Percentiles rank a stretch among this genome's conserved stretches.
These are phyloP conservation scores for Paramecium primaurelia DNA, from an alignment of 73 alveolate species.

Conservation along the genomic window DNA sequence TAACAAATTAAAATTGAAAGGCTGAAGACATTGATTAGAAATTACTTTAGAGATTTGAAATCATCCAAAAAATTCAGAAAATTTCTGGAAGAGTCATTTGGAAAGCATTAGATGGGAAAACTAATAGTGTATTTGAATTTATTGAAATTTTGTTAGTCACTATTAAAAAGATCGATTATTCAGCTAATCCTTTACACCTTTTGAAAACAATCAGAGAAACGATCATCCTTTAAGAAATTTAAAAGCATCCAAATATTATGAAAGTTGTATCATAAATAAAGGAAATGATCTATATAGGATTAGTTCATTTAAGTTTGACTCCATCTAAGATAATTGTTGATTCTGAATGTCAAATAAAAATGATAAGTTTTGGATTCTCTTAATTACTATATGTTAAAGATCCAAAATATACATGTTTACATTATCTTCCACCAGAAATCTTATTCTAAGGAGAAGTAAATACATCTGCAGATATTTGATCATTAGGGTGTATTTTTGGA, in stretches of 20 bases:
- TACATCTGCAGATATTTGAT: neutral
- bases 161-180: neutral
- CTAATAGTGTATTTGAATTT: neutral
- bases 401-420: neutral
- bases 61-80: neutral
- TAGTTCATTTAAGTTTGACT: constrained; percentile 9
- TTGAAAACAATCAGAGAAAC: constrained; percentile 21
- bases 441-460: neutral
- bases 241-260: neutral
- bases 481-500: constrained; percentile 39
- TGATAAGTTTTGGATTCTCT: constrained; percentile 15
- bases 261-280: neutral
- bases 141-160: neutral
- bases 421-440: constrained; percentile 15
- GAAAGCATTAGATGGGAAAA: constrained; percentile 43
- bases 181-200: neutral
- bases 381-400: neutral
- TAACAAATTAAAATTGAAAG: neutral
- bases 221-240: neutral
- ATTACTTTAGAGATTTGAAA: constrained; percentile 21
- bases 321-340: constrained; percentile 31
- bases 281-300: neutral
- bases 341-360: neutral
- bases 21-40: constrained; percentile 38
- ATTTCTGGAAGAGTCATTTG: neutral